These are phyloP conservation scores for Teratosphaeria viscida DNA, from an alignment of 2,329 filamentous ascomycete species.

Conservation along the genomic window DNA sequence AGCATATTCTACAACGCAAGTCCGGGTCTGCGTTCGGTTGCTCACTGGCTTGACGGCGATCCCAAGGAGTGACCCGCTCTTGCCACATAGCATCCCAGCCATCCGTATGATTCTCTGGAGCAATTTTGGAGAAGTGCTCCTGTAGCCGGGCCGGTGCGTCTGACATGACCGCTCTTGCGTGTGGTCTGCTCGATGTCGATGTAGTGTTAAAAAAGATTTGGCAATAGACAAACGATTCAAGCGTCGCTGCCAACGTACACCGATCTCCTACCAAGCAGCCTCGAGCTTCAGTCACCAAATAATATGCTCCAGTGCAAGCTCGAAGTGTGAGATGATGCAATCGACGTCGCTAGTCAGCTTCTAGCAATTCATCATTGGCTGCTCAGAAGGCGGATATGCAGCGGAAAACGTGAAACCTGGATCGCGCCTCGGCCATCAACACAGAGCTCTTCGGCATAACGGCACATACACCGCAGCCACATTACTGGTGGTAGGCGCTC, in stretches of 20 bases:
- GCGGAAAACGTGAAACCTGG: background rate
- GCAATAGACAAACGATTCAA: background rate
- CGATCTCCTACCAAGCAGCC: background rate
- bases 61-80: slow-evolving; percentile 47
- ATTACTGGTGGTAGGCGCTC: background rate
- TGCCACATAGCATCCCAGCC: slow-evolving; percentile 48
- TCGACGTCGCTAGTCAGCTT: background rate
- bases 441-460: background rate
- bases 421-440: background rate
- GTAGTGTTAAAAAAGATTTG: background rate
- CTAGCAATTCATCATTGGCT: background rate
- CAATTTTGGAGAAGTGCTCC: background rate
- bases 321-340: background rate
- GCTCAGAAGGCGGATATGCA: background rate
- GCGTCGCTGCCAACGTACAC: background rate
- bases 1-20: background rate
- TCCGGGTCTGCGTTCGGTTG: background rate
- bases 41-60: slow-evolving; percentile 19
- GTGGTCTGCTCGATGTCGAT: background rate
- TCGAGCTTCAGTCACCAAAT: background rate
- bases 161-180: background rate
- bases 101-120: background rate
- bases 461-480: background rate
- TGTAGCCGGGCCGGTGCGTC: background rate
- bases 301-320: background rate